phyloP scores from a whole-genome alignment of 805 yeast species.

The Starmerella asiatica region DNA sequence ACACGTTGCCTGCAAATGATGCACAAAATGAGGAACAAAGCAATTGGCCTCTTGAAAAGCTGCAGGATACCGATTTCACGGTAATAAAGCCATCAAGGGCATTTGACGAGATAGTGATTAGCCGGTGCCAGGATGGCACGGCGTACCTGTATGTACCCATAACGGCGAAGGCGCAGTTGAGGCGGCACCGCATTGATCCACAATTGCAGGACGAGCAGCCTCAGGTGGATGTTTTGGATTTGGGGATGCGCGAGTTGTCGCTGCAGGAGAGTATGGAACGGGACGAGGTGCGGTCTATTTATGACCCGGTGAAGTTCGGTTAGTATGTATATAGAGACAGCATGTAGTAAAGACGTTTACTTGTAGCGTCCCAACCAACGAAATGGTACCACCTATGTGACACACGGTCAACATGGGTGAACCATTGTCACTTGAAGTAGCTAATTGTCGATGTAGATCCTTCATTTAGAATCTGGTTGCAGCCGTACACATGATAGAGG shows the following conservation, averaged over 20 bases:
- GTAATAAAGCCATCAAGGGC: constrained; percentile 23
- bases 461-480: no score
- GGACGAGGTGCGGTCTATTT: constrained; percentile 54
- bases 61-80: constrained; percentile 65
- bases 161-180: constrained; percentile 62
- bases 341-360: no score
- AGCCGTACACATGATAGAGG: no score
- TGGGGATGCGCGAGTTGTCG: constrained; percentile 57
- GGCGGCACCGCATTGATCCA: constrained; percentile 66
- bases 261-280: constrained; percentile 53
- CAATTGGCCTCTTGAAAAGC: constrained; percentile 42
- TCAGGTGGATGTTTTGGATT: constrained; percentile 42
- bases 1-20: constrained; percentile 21
- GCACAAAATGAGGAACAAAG: constrained; percentile 23
- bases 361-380: no score
- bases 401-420: no score
- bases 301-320: constrained; percentile 62
- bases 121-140: constrained; percentile 39
- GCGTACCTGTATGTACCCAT: constrained; percentile 69
- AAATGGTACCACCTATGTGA: no score
- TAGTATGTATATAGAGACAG: no score
- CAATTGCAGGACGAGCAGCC: constrained; percentile 37
- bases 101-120: constrained; percentile 56
- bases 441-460: no score
- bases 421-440: no score